Conservation (phyloP, 345 rosid species). For the Leavenworthia alabamica region DNA sequence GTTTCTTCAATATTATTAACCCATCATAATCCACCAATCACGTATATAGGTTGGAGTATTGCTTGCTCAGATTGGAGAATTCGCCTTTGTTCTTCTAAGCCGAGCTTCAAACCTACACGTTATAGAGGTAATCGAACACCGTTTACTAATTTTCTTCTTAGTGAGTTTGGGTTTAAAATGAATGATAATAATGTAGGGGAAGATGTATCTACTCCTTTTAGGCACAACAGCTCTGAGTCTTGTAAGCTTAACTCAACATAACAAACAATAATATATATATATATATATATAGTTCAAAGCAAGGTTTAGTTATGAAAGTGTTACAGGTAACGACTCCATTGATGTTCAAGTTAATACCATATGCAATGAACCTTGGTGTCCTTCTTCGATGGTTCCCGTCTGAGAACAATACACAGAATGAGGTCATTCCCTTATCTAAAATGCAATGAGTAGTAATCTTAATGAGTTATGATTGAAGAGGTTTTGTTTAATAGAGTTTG, state of each 20-base stretch:
- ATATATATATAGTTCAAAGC: neutral
- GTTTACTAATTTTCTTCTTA: neutral
- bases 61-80: slow-evolving; percentile 99
- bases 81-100: slow-evolving; percentile 89
- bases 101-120: slow-evolving; percentile 95
- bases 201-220: slow-evolving; percentile 97
- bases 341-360: slow-evolving; percentile 81
- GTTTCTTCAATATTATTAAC: neutral
- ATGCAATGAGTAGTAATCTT: neutral
- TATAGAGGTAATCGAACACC: slow-evolving; percentile 63
- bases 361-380: slow-evolving; percentile 71
- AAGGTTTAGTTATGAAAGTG: slow-evolving; percentile 3
- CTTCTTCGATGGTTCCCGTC: slow-evolving; percentile 84
- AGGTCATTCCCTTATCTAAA: slow-evolving; percentile 45
- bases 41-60: slow-evolving; percentile 69
- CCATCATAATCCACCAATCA: neutral
- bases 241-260: slow-evolving; percentile 37
- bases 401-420: slow-evolving; percentile 47
- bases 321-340: slow-evolving; percentile 86
- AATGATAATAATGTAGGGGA: slow-evolving; percentile 59
- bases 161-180: neutral
- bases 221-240: slow-evolving; percentile 97
- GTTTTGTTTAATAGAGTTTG: neutral
- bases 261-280: neutral
- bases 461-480: neutral